Percentiles rank a stretch among this genome's conserved stretches.
phyloP scores from a whole-genome alignment of 2,329 filamentous ascomycete species.

The Stagonosporopsis tanaceti region DNA sequence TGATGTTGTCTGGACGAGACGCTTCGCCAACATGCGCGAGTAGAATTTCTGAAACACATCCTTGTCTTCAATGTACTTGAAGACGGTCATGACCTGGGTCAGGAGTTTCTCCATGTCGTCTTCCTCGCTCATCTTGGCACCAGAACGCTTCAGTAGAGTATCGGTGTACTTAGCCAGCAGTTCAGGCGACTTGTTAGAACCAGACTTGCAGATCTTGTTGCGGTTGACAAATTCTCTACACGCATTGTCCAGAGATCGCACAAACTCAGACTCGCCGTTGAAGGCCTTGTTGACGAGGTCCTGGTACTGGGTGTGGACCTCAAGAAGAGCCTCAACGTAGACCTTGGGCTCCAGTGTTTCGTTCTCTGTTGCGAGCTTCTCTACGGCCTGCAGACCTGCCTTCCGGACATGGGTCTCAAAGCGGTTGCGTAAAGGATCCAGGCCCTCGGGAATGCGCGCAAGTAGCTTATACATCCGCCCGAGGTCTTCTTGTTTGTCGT shows the following conservation, averaged over 20 bases:
- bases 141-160: conserved; percentile 83
- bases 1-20: conserved; percentile 92
- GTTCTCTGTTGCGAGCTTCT: conserved; percentile 87
- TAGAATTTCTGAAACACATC: conserved; percentile 99
- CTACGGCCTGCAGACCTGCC: conserved; percentile 84
- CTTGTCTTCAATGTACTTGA: conserved; percentile 99
- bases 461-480: conserved; percentile 95
- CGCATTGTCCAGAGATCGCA: conserved; percentile 92
- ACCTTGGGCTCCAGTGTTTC: conserved; percentile 95
- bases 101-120: conserved; percentile 89
- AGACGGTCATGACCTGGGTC: conserved; percentile 96
- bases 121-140: conserved; percentile 90
- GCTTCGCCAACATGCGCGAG: conserved; percentile 93
- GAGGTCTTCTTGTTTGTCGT: conserved; percentile 94
- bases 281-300: conserved; percentile 91
- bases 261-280: conserved; percentile 95
- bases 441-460: conserved; percentile 85
- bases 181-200: conserved; percentile 93
- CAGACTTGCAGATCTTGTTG: conserved; percentile 93
- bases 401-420: conserved; percentile 95
- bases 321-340: conserved; percentile 92
- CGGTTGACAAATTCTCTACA: conserved; percentile 98
- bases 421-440: conserved; percentile 84
- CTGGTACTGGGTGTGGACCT: conserved; percentile 93
- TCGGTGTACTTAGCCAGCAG: conserved; percentile 95